Conservation (phyloP, 345 rosid genomes). For the Arabidopsis thaliana region DNA sequence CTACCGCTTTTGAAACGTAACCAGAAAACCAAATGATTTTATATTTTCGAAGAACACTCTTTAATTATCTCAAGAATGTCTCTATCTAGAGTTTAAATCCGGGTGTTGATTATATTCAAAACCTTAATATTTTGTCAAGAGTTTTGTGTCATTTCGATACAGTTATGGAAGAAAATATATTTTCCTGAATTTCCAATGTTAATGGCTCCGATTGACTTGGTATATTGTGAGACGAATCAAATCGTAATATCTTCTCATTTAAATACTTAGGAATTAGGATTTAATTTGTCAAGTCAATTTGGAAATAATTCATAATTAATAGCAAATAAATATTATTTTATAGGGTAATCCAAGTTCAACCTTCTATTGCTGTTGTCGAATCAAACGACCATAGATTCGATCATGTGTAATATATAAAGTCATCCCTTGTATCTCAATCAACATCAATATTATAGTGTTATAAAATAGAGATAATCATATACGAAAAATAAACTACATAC, state of each 20-base stretch:
- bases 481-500: background rate
- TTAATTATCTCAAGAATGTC: background rate
- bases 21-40: background rate
- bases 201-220: background rate
- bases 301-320: constrained; percentile 14
- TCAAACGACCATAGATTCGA: background rate
- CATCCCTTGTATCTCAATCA: constrained; percentile 6
- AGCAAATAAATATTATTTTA: background rate
- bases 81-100: too few species aligned
- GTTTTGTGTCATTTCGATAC: background rate
- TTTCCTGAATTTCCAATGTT: background rate
- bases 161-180: background rate
- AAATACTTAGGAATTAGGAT: background rate
- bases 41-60: background rate
- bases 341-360: background rate
- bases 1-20: background rate
- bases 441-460: background rate
- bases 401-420: constrained; percentile 1
- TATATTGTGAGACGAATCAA: too few species aligned
- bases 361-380: background rate
- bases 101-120: too few species aligned
- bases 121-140: too few species aligned
- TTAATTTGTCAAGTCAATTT: constrained; percentile 8
- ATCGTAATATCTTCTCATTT: background rate
- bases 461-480: background rate